A percentile compares a stretch with the other conserved stretches of the same genome.
These are phyloP conservation scores for Monascus ruber DNA, from an alignment of 2,329 filamentous ascomycete genomes.

Conservation along the genomic window DNA sequence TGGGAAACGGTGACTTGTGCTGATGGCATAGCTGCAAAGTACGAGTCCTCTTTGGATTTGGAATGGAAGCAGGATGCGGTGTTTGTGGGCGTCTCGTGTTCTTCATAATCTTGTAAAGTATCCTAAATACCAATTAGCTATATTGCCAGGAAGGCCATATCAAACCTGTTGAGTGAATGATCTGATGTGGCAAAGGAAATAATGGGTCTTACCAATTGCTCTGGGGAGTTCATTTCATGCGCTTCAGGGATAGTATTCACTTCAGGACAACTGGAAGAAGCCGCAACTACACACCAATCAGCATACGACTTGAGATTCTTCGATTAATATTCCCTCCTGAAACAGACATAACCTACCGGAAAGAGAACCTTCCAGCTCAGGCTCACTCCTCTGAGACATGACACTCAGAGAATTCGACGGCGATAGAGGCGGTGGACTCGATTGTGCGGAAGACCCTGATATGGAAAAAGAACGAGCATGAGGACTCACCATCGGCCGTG, in stretches of 20 bases:
- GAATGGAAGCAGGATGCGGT: too few species aligned
- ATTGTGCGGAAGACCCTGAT: slow-evolving; percentile 19
- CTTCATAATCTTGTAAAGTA: too few species aligned
- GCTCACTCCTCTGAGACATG: slow-evolving; percentile 17
- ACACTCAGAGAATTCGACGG: slow-evolving; percentile 26
- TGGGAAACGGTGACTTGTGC: slow-evolving; percentile 19
- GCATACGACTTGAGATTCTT: background rate
- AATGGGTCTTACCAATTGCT: too few species aligned
- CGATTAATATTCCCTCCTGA: too few species aligned
- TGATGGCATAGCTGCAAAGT: slow-evolving; percentile 1
- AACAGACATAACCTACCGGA: slow-evolving; percentile 8
- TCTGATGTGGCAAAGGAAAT: too few species aligned
- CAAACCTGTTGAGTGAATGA: too few species aligned
- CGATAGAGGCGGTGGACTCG: slow-evolving; percentile 26
- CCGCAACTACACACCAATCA: background rate
- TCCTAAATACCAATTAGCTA: too few species aligned
- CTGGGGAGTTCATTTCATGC: too few species aligned
- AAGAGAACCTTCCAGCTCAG: slow-evolving; percentile 13
- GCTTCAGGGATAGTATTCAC: background rate
- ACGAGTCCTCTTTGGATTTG: too few species aligned
- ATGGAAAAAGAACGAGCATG: slow-evolving; percentile 2
- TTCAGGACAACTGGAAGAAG: slow-evolving; percentile 2
- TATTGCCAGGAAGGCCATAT: too few species aligned
- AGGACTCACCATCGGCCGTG: slow-evolving; percentile 1
- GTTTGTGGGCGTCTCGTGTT: too few species aligned